Conservation (phyloP, 2,329 filamentous ascomycete genomes). For the Diplodia seriata region DNA sequence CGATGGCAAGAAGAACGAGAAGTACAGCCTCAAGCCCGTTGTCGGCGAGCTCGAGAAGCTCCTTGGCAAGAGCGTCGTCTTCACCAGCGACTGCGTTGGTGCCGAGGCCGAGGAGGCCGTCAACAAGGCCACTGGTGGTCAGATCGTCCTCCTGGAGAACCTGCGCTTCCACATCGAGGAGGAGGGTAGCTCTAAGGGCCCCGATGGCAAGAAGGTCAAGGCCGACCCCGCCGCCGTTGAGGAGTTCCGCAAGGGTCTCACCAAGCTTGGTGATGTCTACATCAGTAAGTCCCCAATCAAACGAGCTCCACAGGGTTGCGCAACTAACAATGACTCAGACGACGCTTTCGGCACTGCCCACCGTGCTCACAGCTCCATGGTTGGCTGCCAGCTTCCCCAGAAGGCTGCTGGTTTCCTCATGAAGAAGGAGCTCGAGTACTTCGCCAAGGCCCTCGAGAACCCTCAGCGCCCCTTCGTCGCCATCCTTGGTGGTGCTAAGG, state of each 20-base stretch:
- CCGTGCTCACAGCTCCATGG: conserved; percentile 99
- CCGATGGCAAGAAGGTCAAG: conserved; percentile 96
- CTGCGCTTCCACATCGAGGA: conserved; percentile 98
- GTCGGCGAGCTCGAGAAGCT: conserved; percentile 91
- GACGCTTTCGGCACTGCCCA: conserved; percentile 98
- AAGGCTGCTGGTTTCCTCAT: conserved; percentile 98
- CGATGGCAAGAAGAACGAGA: conserved; percentile 84
- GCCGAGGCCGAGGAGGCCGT: conserved; percentile 88
- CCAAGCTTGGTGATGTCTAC: conserved; percentile 92
- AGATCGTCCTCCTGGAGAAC: conserved; percentile 94
- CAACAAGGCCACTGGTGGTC: conserved; percentile 78
- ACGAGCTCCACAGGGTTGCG: conserved; percentile 19
- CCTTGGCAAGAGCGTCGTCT: conserved; percentile 81
- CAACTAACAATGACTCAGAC: conserved; percentile 62
- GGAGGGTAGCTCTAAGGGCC: conserved; percentile 94
- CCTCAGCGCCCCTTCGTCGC: conserved; percentile 96
- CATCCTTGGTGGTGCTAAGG: conserved; percentile 97
- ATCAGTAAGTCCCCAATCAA: conserved; percentile 72
- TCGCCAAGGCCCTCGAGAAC: conserved; percentile 92
- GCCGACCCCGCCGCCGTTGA: conserved; percentile 92
- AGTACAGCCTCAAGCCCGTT: conserved; percentile 95
- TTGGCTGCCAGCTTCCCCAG: conserved; percentile 92
- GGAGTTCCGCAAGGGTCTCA: conserved; percentile 93
- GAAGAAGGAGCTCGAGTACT: conserved; percentile 99
- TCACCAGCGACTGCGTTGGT: conserved; percentile 90